Evolutionary conservation across 352 stramenopile genomes (phyloP).

Genomic region (Phytophthora aleatoria): DNA sequence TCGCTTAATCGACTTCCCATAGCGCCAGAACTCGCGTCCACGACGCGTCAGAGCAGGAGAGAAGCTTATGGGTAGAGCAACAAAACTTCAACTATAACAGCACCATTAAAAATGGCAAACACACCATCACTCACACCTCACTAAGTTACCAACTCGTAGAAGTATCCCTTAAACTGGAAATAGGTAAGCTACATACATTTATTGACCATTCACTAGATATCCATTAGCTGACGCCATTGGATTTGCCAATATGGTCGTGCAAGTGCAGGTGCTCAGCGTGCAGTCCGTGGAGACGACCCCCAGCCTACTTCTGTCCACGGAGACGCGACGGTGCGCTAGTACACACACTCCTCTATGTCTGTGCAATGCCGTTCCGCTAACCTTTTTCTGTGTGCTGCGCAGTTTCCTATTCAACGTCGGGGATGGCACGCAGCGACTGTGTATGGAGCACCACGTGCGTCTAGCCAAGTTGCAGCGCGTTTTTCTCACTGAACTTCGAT

Average conservation of each 20-base stretch:
- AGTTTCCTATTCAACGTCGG: slow-evolving; percentile 92
- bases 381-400: not conserved
- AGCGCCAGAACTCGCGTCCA: slow-evolving; percentile 14
- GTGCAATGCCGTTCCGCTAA: slow-evolving; percentile 14
- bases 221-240: not conserved
- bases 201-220: not conserved
- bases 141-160: not conserved
- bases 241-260: slow-evolving; percentile 63
- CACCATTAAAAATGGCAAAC: slow-evolving; percentile 1
- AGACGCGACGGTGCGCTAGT: slow-evolving; percentile 52
- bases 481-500: slow-evolving; percentile 84
- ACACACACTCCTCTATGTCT: not conserved
- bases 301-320: slow-evolving; percentile 71
- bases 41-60: slow-evolving; percentile 7
- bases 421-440: slow-evolving; percentile 89
- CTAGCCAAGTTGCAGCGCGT: slow-evolving; percentile 83
- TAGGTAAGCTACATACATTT: not conserved
- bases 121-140: not conserved
- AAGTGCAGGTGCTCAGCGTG: slow-evolving; percentile 80
- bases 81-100: slow-evolving; percentile 6
- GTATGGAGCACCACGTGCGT: slow-evolving; percentile 92
- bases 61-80: not conserved
- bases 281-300: slow-evolving; percentile 75
- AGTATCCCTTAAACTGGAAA: not conserved
- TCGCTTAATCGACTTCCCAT: slow-evolving; percentile 23